A percentile compares a stretch with the other conserved stretches of the same genome.
These are phyloP conservation scores for Umbelopsis isabellina DNA, from an alignment of 192 early-diverging fungal genomes.

Conservation along the genomic window DNA sequence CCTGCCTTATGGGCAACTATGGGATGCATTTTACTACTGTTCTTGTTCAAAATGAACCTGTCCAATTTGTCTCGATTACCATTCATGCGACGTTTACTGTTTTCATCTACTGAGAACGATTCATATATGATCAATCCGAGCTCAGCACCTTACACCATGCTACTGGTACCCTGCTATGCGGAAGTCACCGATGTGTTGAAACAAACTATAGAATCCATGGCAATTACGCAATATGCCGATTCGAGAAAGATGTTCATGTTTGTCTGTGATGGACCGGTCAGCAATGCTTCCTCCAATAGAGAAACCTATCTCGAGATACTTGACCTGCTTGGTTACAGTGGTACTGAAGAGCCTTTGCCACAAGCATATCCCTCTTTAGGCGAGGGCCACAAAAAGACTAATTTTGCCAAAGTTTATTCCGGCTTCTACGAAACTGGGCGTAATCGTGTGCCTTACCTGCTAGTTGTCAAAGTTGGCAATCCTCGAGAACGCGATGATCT, in stretches of 20 bases:
- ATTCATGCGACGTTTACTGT: slow-evolving; percentile 28
- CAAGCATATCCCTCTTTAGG: slow-evolving; percentile 57
- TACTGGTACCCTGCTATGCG: slow-evolving; percentile 71
- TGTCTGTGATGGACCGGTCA: slow-evolving; percentile 71
- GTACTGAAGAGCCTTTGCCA: slow-evolving; percentile 48
- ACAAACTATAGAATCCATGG: slow-evolving; percentile 68
- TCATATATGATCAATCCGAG: neutral
- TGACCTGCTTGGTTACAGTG: slow-evolving; percentile 68
- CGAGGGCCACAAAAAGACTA: slow-evolving; percentile 56
- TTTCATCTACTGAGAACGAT: slow-evolving; percentile 23
- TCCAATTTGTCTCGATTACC: slow-evolving; percentile 38
- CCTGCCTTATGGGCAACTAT: slow-evolving; percentile 45
- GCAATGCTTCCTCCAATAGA: slow-evolving; percentile 56
- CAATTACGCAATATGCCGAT: slow-evolving; percentile 66
- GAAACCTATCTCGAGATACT: slow-evolving; percentile 65
- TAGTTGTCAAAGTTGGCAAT: slow-evolving; percentile 68
- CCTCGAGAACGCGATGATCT: slow-evolving; percentile 41
- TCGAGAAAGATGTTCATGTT: slow-evolving; percentile 69
- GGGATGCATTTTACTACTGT: slow-evolving; percentile 35
- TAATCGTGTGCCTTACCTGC: slow-evolving; percentile 61
- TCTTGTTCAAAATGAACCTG: slow-evolving; percentile 43
- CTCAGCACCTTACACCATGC: slow-evolving; percentile 44
- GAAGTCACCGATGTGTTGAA: slow-evolving; percentile 64
- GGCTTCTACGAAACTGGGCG: slow-evolving; percentile 61
- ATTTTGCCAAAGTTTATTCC: slow-evolving; percentile 72